Evolutionary conservation across 23 red algal genomes (phyloP).

Genomic region (Chondrus crispus): DNA sequence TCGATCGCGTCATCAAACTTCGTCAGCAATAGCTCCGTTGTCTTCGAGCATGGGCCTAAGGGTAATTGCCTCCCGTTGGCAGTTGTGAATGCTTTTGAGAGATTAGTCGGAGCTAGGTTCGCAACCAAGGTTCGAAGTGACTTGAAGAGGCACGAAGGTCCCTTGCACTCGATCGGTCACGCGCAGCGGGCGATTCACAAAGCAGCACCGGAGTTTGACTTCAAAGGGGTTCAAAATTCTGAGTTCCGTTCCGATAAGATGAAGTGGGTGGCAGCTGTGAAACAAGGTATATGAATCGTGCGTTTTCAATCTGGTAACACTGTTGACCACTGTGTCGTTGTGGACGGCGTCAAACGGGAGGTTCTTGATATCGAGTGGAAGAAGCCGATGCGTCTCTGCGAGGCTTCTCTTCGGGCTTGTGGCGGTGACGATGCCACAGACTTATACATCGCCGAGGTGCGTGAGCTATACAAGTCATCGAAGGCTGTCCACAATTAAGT

Average conservation of each 20-base stretch:
- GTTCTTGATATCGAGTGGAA: background rate
- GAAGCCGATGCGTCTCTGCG: background rate
- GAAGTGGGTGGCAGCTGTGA: background rate
- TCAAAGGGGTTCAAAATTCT: background rate
- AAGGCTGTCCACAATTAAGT: too few relatives aligned
- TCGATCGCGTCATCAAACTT: background rate
- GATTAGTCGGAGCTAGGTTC: too few relatives aligned
- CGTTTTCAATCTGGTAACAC: background rate
- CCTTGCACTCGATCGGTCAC: background rate
- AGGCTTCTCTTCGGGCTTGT: background rate
- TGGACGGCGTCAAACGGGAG: background rate
- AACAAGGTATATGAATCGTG: background rate
- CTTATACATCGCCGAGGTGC: background rate
- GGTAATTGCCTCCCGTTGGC: background rate
- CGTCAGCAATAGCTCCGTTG: background rate
- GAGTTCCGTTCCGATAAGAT: background rate
- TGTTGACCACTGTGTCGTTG: background rate
- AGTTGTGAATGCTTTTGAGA: slow-evolving; percentile 13
- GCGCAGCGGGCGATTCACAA: background rate
- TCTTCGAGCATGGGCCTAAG: background rate
- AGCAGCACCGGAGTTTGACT: background rate
- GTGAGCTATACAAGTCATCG: background rate
- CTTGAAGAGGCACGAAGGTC: background rate
- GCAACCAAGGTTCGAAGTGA: background rate
- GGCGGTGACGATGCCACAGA: background rate